These are phyloP conservation scores for Lolium multiflorum DNA, from an alignment of 176 grass and related monocot species.

Conservation along the genomic window DNA sequence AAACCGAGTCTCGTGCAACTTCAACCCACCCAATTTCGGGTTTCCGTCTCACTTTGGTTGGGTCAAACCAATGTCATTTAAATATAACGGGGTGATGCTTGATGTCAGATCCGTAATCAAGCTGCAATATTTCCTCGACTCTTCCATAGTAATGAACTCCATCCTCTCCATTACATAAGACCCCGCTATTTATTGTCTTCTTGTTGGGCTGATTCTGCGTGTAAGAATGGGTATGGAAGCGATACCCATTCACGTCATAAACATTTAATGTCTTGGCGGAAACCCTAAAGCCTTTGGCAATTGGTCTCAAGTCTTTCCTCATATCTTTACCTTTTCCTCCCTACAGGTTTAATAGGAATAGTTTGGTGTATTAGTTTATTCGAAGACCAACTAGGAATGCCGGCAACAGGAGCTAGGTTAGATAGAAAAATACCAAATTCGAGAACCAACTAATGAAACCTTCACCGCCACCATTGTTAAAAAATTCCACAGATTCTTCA, in stretches of 20 bases:
- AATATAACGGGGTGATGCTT: background rate
- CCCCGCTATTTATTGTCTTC: background rate
- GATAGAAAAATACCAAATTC: background rate
- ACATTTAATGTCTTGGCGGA: background rate
- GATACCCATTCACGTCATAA: background rate
- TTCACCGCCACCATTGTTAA: background rate
- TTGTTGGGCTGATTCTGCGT: background rate
- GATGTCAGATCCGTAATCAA: background rate
- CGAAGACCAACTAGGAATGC: background rate
- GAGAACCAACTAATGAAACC: background rate
- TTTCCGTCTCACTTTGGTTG: background rate
- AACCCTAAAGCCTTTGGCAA: background rate
- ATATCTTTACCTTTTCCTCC: background rate
- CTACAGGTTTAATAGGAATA: background rate
- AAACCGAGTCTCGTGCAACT: background rate
- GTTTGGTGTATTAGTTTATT: background rate
- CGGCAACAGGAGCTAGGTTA: background rate
- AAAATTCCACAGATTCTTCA: no score
- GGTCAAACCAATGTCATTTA: background rate
- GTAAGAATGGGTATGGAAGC: background rate
- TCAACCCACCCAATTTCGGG: background rate
- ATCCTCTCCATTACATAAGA: background rate
- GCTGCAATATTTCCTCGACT: background rate
- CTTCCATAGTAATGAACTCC: background rate
- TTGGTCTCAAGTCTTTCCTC: background rate